These are phyloP conservation scores for Thalia dealbata DNA, from an alignment of 176 grass and related monocot genomes.

Conservation along the genomic window DNA sequence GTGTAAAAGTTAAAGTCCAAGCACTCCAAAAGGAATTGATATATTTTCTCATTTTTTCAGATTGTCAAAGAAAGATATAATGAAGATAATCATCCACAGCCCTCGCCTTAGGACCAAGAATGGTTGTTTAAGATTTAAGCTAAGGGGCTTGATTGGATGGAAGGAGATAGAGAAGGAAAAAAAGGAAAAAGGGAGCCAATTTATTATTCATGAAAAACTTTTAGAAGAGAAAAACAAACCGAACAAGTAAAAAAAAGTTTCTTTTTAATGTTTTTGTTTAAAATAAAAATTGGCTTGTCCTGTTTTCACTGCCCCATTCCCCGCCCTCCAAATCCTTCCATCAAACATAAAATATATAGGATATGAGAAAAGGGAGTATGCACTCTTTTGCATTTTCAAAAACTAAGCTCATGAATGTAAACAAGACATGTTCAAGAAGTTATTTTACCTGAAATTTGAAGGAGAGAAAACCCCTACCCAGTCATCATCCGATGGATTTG, in stretches of 20 bases:
- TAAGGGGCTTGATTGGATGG: not conserved
- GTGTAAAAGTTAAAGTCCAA: not conserved
- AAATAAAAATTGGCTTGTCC: no score
- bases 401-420: not conserved
- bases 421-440: not conserved
- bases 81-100: not conserved
- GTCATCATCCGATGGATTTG: slow-evolving; percentile 56
- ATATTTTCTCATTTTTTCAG: not conserved
- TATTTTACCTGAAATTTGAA: slow-evolving; percentile 67
- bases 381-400: not conserved
- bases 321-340: no score
- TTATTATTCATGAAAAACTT: no score
- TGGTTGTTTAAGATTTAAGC: not conserved
- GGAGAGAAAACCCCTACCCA: slow-evolving; percentile 97
- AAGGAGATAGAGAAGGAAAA: no score
- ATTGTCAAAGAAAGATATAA: not conserved
- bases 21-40: not conserved
- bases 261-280: no score
- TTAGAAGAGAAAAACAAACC: no score
- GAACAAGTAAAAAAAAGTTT: no score
- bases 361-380: not conserved
- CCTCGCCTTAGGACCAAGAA: no score
- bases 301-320: no score
- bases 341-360: not conserved
- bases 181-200: no score